Percentiles rank a stretch among this genome's conserved stretches.
These are phyloP conservation scores for Desmodesmus armatus DNA, from an alignment of 139 green algal species.

Conservation along the genomic window DNA sequence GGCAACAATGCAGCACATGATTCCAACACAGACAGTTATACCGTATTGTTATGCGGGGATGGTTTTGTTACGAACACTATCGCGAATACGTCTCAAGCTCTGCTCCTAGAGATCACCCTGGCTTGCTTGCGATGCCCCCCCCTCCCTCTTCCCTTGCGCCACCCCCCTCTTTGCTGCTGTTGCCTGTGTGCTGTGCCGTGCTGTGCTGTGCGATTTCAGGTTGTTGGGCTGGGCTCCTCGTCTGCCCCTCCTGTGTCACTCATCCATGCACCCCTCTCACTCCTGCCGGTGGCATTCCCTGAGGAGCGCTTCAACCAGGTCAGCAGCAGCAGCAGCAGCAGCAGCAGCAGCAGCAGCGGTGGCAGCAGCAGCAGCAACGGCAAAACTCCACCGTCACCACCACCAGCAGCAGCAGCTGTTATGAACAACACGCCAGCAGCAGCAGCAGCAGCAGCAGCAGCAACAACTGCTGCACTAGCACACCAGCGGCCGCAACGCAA, in stretches of 20 bases:
- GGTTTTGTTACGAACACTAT: too few species aligned
- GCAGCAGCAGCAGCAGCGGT: neutral
- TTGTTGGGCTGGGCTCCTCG: slow-evolving; percentile 61
- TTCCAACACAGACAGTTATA: neutral
- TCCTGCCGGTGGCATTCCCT: slow-evolving; percentile 90
- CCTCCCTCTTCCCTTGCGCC: too few species aligned
- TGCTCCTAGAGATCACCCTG: neutral
- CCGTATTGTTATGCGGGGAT: too few species aligned
- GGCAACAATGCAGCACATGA: too few species aligned
- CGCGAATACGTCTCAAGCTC: too few species aligned
- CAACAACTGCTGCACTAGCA: neutral
- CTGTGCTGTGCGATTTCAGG: slow-evolving; percentile 37
- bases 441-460: neutral
- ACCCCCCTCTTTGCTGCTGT: too few species aligned
- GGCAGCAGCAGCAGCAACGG: neutral
- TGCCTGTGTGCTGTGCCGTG: too few species aligned
- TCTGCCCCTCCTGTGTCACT: slow-evolving; percentile 48
- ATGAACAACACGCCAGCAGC: neutral
- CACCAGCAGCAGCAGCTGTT: neutral
- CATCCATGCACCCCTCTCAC: slow-evolving; percentile 88
- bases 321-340: neutral
- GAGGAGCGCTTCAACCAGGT: slow-evolving; percentile 63
- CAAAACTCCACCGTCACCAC: slow-evolving; percentile 23
- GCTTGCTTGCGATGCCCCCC: too few species aligned
- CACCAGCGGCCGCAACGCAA: too few species aligned